Evolutionary conservation across 805 yeast species (phyloP).

Genomic region (Maudiozyma pseudohumilis): DNA sequence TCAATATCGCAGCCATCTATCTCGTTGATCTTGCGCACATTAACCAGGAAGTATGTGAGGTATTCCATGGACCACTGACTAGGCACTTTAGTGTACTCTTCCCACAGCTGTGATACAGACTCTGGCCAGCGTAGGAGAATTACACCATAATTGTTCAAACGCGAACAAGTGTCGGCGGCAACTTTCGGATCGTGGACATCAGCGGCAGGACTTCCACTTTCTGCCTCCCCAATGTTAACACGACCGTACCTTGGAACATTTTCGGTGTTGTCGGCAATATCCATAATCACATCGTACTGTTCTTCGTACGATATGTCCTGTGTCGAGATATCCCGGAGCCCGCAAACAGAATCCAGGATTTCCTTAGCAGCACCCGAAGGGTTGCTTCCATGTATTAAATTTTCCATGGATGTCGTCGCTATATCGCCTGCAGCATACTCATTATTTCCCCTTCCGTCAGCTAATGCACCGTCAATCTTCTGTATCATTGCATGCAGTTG

Average conservation of each 20-base stretch:
- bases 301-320: not conserved
- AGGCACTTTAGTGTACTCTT: constrained; percentile 23
- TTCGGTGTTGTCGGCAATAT: too few species aligned
- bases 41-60: constrained; percentile 13
- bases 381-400: not conserved
- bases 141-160: constrained; percentile 22
- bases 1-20: constrained; percentile 4
- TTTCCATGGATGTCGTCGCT: not conserved
- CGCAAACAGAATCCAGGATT: not conserved
- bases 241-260: too few species aligned
- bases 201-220: not conserved
- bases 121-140: constrained; percentile 23
- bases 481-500: too few species aligned
- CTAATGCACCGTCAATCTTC: not conserved
- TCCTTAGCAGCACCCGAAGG: not conserved
- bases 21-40: constrained; percentile 11
- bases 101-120: constrained; percentile 23
- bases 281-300: too few species aligned
- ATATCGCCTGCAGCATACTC: too few species aligned
- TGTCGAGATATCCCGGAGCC: not conserved
- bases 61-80: constrained; percentile 21
- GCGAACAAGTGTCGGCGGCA: constrained; percentile 16
- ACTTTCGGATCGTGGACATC: not conserved
- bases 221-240: not conserved
- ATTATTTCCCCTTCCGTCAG: too few species aligned